A percentile compares a stretch with the other conserved stretches of the same genome.
Conservation (phyloP, 225 moss, liverwort and hornwort genomes). For the Rhytidiadelphus loreus region DNA sequence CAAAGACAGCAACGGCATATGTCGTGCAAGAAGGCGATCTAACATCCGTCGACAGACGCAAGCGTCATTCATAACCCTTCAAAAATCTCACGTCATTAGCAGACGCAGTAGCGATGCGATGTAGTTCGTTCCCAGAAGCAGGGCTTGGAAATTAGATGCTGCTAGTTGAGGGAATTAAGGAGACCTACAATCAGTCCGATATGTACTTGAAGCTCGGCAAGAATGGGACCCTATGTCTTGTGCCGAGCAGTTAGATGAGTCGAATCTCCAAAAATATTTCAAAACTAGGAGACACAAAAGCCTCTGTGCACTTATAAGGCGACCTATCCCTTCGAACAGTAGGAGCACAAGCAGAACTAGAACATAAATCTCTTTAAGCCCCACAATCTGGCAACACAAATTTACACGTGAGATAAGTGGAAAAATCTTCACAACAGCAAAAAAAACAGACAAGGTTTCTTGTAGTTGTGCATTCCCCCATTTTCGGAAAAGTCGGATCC, state of each 20-base stretch:
- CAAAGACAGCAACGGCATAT: background rate
- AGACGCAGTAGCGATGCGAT: background rate
- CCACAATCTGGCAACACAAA: background rate
- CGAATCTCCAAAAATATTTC: background rate
- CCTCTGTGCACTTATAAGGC: background rate
- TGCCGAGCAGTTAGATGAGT: background rate
- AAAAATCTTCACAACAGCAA: background rate
- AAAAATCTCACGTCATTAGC: background rate
- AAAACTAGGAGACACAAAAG: background rate
- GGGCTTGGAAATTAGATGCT: background rate
- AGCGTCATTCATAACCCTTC: background rate
- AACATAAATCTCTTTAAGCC: background rate
- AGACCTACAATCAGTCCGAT: background rate
- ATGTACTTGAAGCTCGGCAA: background rate
- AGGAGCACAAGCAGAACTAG: background rate
- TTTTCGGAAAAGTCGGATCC: background rate
- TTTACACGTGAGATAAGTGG: background rate
- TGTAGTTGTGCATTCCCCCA: background rate
- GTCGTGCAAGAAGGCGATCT: background rate
- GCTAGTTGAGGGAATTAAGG: background rate
- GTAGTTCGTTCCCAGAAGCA: background rate
- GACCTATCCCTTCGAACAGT: background rate
- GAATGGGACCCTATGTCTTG: background rate
- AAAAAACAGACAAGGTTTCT: background rate
- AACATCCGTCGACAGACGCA: background rate